Evolutionary conservation across 768 basidiomycete species (phyloP).

Genomic region (Infundibulicybe gibba): DNA sequence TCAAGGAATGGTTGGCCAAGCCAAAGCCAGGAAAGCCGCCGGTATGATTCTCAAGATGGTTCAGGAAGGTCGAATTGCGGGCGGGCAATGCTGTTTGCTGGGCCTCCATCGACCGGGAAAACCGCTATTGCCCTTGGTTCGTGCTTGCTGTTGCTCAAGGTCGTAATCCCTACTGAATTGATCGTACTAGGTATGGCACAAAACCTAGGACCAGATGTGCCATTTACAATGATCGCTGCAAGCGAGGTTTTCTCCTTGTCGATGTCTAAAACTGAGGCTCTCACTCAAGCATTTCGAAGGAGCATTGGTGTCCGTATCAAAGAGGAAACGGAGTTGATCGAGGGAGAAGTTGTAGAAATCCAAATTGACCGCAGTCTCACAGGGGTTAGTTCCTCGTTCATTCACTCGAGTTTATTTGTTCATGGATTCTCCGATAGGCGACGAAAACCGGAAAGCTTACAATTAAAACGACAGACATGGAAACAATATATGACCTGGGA

Average conservation of each 20-base stretch:
- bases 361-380: constrained; percentile 97
- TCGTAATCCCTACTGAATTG: too few relatives aligned
- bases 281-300: constrained; percentile 93
- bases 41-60: constrained; percentile 99
- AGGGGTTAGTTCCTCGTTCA: constrained; percentile 53
- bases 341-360: constrained; percentile 98
- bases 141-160: constrained; percentile 16
- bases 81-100: constrained; percentile 97
- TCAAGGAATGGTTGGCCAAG: constrained; percentile 98
- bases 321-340: constrained; percentile 96
- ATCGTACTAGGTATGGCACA: constrained; percentile 83
- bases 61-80: constrained; percentile 92
- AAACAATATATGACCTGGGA: constrained; percentile 97
- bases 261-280: constrained; percentile 97
- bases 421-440: constrained; percentile 49
- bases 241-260: constrained; percentile 98
- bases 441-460: constrained; percentile 98
- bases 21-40: constrained; percentile 93
- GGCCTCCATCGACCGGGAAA: constrained; percentile 96
- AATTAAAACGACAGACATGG: constrained; percentile 99
- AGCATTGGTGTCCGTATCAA: constrained; percentile 97
- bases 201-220: constrained; percentile 89
- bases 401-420: not conserved
- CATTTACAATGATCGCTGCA: constrained; percentile 96
- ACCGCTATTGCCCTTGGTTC: constrained; percentile 95